Base-by-base conservation (phyloP, 805 yeast species). In the Yamadazyma tumulicola region DNA sequence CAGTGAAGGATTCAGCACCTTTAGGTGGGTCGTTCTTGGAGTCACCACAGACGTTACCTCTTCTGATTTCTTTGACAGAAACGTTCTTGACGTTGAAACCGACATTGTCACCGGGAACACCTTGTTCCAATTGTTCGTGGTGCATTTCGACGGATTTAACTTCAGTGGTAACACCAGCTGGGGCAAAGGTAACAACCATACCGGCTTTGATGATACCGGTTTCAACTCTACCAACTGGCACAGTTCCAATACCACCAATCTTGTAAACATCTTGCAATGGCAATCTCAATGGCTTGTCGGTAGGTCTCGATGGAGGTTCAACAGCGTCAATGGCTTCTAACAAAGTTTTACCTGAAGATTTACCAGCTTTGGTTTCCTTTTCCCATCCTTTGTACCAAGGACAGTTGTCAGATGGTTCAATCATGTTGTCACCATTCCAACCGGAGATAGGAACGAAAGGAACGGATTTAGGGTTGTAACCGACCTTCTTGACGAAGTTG, bases 21-120 rank as follows among this genome's bases (percentile, higher is more conserved):
- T 72, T 64, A 61, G 93, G 91, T 60, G 93, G 89, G 65, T 85
- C 93, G 77, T 80, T 77, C 79, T 81, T 79, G 67, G 88, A 78
- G 79, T 82, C 88, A 76, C 93, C 88, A 69, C 85, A 74, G 52
- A 85, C 89, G 85, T 85, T 85, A 74, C 95, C 95, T 76, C 89
- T 83, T 70, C 87, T 81, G 60, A 85, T 80, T 60, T 85, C 93
- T 78, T 85, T 81, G 51, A 81, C 84, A 67, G 89, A 81, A 60
- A 83, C 88, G 72, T 81, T 79, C 86, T 85, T 85, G 68, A 85
- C 85, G 79, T 84, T 85, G 83, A 85, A 76, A 55, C 91, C 88
- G 55, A 81, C 88, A 63, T 81, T 81, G 11, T 21, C 23, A 21
- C 23, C 23, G 9, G 23, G 23, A 21, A n/a, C n/a, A n/a, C n/a